Evolutionary conservation across 257 asterid genomes (phyloP), one percentile per base, ranked within the genome.

Genomic region (Nicotiana benthamiana): DNA sequence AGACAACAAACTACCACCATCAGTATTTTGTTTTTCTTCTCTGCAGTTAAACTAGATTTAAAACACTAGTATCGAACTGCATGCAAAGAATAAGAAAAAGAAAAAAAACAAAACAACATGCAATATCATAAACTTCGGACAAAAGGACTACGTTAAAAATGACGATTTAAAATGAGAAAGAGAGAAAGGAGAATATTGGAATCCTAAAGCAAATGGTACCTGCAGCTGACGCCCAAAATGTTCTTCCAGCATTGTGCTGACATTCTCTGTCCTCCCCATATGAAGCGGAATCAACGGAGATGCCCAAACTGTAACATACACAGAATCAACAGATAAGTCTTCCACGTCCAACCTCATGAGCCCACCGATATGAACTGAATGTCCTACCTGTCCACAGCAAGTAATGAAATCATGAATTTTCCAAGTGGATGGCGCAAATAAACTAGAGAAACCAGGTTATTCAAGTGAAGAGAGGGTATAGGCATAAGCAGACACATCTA

Each of bases 281-380:
- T 93, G 98, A 84, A 95, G 85, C 57, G 97, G 98, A 80, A 92
- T 86, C 84, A 85, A 81, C 64, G 89, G 85, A 65, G 99, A 95
- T n/a, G 97, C 96, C 98, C 98, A 95, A 22, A 92, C 93, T 3
- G 98, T 93, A 76, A 93, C 87, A 79, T 93, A 93, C 17, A 93
- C 60, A 3, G 97, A 88, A 85, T 95, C 97, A 16, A 84, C 88
- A 12, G 94, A 87, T 46, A 89, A 87, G 81, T 90, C 92, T 86
- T 93, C 97, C 15, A 95, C 62, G 68, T 95, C 99, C 80, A 95
- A 80, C 88, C 99, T 85, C 83, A 91, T 70, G 12, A 95, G 88
- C 64, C 99, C 97, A 82, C 93, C 97, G 80, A 92, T 87, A 88
- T 92, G 99, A 87, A 93, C 85, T 17, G 97, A 88, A 84, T 92